Evolutionary conservation across 768 basidiomycete species (phyloP).

Genomic region (Russula emetica): DNA sequence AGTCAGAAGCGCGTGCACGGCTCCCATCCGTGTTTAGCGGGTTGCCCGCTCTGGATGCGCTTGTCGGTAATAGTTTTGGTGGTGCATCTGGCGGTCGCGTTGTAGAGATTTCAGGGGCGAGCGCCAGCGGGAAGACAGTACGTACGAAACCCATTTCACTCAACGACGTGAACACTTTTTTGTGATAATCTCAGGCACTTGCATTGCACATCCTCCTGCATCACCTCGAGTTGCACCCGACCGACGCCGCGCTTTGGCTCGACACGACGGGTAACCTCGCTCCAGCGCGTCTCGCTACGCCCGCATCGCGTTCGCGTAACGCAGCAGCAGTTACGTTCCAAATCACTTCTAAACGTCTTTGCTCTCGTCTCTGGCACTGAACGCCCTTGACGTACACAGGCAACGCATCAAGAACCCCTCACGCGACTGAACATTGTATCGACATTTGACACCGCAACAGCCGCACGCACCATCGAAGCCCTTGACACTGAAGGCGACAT

Average conservation of each 20-base stretch:
- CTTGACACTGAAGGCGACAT: not conserved
- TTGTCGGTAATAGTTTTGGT: conserved; percentile 47
- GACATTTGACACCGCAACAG: conserved; percentile 11
- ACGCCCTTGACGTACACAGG: not conserved
- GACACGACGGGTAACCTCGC: conserved; percentile 70
- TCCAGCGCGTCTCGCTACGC: conserved; percentile 41
- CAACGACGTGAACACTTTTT: conserved; percentile 1
- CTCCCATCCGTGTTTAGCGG: conserved; percentile 37
- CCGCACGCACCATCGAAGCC: conserved; percentile 13
- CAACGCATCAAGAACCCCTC: not conserved
- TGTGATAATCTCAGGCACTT: conserved; percentile 45
- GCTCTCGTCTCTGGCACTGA: not conserved
- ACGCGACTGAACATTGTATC: conserved; percentile 18
- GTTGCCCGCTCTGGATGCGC: conserved; percentile 46
- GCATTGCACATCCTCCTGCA: conserved; percentile 55
- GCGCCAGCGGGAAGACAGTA: conserved; percentile 66
- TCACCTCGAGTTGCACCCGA: conserved; percentile 41
- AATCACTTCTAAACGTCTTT: not conserved
- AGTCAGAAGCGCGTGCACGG: conserved; percentile 29
- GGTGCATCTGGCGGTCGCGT: conserved; percentile 40
- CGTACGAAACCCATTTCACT: conserved; percentile 28
- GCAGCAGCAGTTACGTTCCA: conserved; percentile 28
- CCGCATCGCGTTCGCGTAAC: conserved; percentile 31
- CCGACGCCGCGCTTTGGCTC: conserved; percentile 58
- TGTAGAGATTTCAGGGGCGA: conserved; percentile 66